A percentile compares a stretch with the other conserved stretches of the same genome.
These are phyloP conservation scores for Paraconiothyrium brasiliense DNA, from an alignment of 2,329 filamentous ascomycete genomes.

Conservation along the genomic window DNA sequence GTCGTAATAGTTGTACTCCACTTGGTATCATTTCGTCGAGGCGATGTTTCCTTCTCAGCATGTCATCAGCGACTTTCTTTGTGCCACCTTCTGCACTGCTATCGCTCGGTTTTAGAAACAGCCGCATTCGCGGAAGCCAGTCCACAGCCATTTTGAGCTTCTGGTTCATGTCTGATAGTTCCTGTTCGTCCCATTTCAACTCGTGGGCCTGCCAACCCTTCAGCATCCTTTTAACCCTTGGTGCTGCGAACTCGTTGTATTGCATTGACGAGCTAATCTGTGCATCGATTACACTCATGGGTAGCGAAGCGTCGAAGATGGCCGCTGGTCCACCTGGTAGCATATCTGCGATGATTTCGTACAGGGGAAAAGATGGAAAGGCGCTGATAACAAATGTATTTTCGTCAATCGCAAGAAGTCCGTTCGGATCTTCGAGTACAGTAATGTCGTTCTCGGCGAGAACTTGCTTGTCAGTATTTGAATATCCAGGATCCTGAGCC, in stretches of 20 bases:
- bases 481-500: conserved; percentile 11
- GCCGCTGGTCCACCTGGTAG: conserved; percentile 9
- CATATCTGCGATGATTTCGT: conserved; percentile 13
- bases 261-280: not conserved
- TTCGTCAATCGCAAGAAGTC: conserved; percentile 10
- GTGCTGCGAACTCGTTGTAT: conserved; percentile 13
- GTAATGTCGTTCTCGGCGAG: conserved; percentile 10
- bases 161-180: not conserved
- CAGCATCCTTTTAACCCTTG: conserved; percentile 5
- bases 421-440: conserved; percentile 11
- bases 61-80: not conserved
- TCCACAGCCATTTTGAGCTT: conserved; percentile 3
- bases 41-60: not conserved
- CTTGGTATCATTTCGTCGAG: not conserved
- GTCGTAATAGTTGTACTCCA: not conserved
- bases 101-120: not conserved
- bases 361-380: conserved; percentile 11
- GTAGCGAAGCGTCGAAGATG: conserved; percentile 12
- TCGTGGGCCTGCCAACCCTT: not conserved
- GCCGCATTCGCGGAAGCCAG: conserved; percentile 7
- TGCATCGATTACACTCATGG: not conserved
- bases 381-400: conserved; percentile 12
- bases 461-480: conserved; percentile 7
- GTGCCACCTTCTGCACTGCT: too few species aligned
- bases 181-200: conserved; percentile 8